These are phyloP conservation scores for Kluyveromyces nonfermentans DNA, from an alignment of 805 yeast genomes.

Conservation along the genomic window DNA sequence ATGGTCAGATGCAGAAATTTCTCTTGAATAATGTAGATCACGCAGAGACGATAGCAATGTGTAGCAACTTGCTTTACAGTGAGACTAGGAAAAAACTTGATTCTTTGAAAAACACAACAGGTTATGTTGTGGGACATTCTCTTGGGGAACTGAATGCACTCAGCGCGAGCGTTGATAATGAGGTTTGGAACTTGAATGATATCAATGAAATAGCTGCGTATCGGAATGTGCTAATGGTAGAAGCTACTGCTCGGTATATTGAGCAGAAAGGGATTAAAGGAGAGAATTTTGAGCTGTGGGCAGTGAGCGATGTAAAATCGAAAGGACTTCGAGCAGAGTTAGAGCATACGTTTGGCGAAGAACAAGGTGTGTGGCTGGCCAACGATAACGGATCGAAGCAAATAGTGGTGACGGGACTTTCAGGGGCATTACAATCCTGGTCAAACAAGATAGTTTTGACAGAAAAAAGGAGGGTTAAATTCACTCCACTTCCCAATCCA, in stretches of 20 bases:
- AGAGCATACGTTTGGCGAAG: constrained; percentile 9
- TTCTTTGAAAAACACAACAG: background rate
- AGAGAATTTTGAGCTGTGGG: constrained; percentile 26
- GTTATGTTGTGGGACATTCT: constrained; percentile 26
- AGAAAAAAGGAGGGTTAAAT: constrained; percentile 7
- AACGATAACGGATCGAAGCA: constrained; percentile 26
- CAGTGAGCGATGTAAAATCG: constrained; percentile 23
- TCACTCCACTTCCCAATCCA: constrained; percentile 24
- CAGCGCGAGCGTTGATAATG: constrained; percentile 15
- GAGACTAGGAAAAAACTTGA: background rate
- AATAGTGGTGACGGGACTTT: constrained; percentile 27
- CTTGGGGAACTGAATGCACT: constrained; percentile 28
- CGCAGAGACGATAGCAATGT: constrained; percentile 27
- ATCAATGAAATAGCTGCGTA: constrained; percentile 25
- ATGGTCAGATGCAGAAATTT: background rate
- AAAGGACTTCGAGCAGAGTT: constrained; percentile 20
- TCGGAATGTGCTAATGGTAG: constrained; percentile 27
- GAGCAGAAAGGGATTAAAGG: constrained; percentile 18
- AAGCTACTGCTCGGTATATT: constrained; percentile 21
- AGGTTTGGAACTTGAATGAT: constrained; percentile 20
- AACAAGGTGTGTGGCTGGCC: constrained; percentile 17
- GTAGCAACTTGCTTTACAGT: constrained; percentile 21
- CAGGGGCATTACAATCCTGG: constrained; percentile 20
- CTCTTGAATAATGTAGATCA: background rate
- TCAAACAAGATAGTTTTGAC: constrained; percentile 10